Evolutionary conservation across 192 early-diverging fungal genomes (phyloP), one percentile per base, ranked within the genome.

Genomic region (Allomyces macrogynus): DNA sequence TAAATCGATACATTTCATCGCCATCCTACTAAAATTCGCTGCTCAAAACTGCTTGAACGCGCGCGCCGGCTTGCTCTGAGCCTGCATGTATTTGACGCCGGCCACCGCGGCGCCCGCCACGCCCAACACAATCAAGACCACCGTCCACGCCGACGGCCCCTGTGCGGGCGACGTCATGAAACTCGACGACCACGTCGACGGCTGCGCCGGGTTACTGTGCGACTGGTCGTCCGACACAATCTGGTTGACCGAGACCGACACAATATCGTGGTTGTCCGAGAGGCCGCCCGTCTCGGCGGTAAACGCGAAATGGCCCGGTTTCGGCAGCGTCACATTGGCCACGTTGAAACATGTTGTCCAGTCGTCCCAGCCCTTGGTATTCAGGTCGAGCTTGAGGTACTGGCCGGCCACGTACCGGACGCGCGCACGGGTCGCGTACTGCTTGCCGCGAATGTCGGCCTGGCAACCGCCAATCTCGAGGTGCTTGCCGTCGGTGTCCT

Each of bases 211-310:
- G 16, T 57, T 14, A 3, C 3, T 20, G 49, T 57, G 49, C 49
- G 49, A 4, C 49, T 57, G 49, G 49, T 57, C 49, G 49, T 57
- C 49, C 16, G 20, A 14, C 49, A 57, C 16, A 14, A 57, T 14
- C 49, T 57, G 49, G 49, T 57, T 72, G 26, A 76, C 74, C 5
- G 75, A 67, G 18, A 81, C 77, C 25, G 65, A 66, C 60, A 81
- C 73, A 61, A 81, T 79, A 60, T 78, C 77, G 63, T 72, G 66
- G 43, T 79, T 83, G 80, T 90, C 89, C 62, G 80, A 78, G 49
- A 94, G 83, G 65, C 89, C 94, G 66, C 96, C 96, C 0, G 96
- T 99, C 60, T 83, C 76, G 7, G 93, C 89, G 42, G 89, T 82
- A 76, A 96, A 97, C 8, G 94, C 94, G 61, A 97, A 78, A 74